Percentiles rank a stretch among this genome's conserved stretches.
These are phyloP conservation scores for Blepharisma undulans DNA, from an alignment of 169 alveolate genomes.

Conservation along the genomic window DNA sequence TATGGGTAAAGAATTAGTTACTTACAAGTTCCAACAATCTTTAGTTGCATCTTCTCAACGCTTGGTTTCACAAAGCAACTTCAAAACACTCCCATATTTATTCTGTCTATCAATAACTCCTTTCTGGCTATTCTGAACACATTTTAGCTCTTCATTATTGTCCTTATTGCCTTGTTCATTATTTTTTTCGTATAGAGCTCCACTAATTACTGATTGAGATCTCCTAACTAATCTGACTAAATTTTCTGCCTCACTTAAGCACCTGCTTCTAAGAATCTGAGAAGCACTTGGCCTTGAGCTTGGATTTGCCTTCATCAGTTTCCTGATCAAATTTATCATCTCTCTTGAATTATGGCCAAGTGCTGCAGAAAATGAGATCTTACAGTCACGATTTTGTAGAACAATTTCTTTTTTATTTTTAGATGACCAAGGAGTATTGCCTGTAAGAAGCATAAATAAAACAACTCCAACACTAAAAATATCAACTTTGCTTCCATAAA, in stretches of 20 bases:
- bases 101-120: neutral
- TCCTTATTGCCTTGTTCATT: neutral
- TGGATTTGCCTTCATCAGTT: neutral
- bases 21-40: neutral
- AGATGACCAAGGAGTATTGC: constrained; percentile 88
- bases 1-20: no score
- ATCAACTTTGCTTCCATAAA: constrained; percentile 86
- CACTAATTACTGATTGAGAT: neutral
- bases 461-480: constrained; percentile 86
- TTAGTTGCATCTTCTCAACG: neutral
- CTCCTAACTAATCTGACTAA: neutral
- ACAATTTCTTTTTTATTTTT: constrained; percentile 73
- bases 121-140: neutral
- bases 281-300: neutral
- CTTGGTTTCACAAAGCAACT: neutral
- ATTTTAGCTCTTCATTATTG: neutral
- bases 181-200: neutral
- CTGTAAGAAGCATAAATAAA: constrained; percentile 82
- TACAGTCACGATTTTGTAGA: constrained; percentile 47
- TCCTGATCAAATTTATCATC: constrained; percentile 25
- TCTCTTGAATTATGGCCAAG: neutral
- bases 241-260: neutral
- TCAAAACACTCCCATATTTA: neutral
- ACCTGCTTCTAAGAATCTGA: neutral
- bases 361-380: neutral